Evolutionary conservation across 805 yeast genomes (phyloP).

Genomic region (Tetrapisispora nanseiensis): DNA sequence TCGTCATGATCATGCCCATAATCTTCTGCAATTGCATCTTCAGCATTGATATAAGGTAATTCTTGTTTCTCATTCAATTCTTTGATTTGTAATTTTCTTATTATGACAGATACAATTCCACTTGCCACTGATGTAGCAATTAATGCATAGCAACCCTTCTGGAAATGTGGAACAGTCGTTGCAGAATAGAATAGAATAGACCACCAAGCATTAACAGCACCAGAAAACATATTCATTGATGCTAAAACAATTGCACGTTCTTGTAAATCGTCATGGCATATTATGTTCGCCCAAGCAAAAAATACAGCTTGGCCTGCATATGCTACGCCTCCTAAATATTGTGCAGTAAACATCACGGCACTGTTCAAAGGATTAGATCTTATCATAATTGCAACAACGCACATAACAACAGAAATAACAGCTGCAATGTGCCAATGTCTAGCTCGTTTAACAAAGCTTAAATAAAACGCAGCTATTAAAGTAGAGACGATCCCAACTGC

Average conservation of each 20-base stretch:
- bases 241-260: slow-evolving; percentile 57
- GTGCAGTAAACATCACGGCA: slow-evolving; percentile 40
- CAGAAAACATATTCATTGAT: slow-evolving; percentile 55
- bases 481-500: slow-evolving; percentile 44
- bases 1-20: slow-evolving; percentile 7
- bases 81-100: slow-evolving; percentile 35
- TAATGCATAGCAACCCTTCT: slow-evolving; percentile 48
- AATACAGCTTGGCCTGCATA: slow-evolving; percentile 53
- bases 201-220: slow-evolving; percentile 61
- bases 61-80: slow-evolving; percentile 24
- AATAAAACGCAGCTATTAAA: slow-evolving; percentile 34
- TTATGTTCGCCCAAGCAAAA: slow-evolving; percentile 56
- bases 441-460: slow-evolving; percentile 34
- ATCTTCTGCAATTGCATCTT: slow-evolving; percentile 15
- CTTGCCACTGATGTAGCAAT: slow-evolving; percentile 41
- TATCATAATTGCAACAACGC: slow-evolving; percentile 40
- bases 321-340: slow-evolving; percentile 43
- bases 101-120: slow-evolving; percentile 32
- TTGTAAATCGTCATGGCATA: slow-evolving; percentile 48
- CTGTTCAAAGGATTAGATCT: slow-evolving; percentile 33
- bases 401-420: slow-evolving; percentile 34
- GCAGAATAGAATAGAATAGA: slow-evolving; percentile 44
- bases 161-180: slow-evolving; percentile 40
- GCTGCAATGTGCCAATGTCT: slow-evolving; percentile 45
- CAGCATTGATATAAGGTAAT: slow-evolving; percentile 22